phyloP scores from a whole-genome alignment of 1,284 basidiomycete genomes.

The Ustilago crameri region DNA sequence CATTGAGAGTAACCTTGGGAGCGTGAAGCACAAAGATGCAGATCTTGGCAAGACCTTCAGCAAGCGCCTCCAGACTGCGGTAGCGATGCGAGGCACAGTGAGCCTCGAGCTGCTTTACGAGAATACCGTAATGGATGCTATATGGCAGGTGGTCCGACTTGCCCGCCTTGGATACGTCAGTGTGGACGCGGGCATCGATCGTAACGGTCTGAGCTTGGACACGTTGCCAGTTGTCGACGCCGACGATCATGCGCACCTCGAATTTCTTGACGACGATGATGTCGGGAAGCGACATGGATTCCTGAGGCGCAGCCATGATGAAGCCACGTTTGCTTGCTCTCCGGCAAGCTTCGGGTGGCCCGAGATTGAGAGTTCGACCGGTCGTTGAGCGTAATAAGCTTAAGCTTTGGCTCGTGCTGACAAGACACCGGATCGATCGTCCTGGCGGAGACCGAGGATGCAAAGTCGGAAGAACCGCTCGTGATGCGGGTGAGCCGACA shows the following conservation, averaged over 20 bases:
- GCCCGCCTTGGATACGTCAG: constrained; percentile 74
- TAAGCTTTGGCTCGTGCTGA: background rate
- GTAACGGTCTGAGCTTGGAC: constrained; percentile 73
- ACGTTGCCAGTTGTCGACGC: constrained; percentile 65
- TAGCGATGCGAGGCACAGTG: constrained; percentile 49
- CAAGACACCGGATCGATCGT: background rate
- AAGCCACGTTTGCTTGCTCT: constrained; percentile 2
- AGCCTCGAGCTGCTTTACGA: constrained; percentile 64
- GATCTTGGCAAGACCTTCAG: constrained; percentile 70
- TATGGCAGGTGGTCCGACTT: constrained; percentile 73
- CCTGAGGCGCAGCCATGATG: constrained; percentile 21
- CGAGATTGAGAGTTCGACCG: too few relatives aligned
- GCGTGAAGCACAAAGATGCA: constrained; percentile 70
- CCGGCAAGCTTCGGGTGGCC: background rate
- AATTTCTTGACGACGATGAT: constrained; percentile 58
- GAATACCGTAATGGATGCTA: constrained; percentile 71
- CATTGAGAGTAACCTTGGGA: constrained; percentile 69
- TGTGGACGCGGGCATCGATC: constrained; percentile 73
- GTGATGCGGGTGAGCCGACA: constrained; percentile 5
- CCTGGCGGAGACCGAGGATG: background rate
- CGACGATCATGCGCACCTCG: constrained; percentile 60
- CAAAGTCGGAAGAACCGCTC: constrained; percentile 11
- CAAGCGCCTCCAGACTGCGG: constrained; percentile 49
- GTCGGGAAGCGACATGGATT: constrained; percentile 47
- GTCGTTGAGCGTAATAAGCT: background rate